phyloP scores from a whole-genome alignment of 805 yeast species.

The Maudiozyma serrabonitensis region DNA sequence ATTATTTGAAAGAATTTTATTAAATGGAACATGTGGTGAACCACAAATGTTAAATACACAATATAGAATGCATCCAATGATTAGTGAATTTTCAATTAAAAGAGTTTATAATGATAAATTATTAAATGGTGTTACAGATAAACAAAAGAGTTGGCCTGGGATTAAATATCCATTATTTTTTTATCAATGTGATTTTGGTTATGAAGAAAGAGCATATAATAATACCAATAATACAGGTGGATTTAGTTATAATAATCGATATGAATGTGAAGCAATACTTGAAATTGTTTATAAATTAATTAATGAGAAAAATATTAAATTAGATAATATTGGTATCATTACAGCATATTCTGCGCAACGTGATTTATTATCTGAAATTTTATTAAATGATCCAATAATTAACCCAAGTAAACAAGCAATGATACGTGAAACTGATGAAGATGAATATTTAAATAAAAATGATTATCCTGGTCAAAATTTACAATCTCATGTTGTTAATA shows the following conservation, averaged over 20 bases:
- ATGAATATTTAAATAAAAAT: constrained; percentile 40
- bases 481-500: constrained; percentile 19
- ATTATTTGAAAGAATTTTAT: constrained; percentile 55
- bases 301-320: constrained; percentile 41
- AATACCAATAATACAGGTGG: constrained; percentile 37
- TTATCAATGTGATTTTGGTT: constrained; percentile 42
- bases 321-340: constrained; percentile 50
- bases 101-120: constrained; percentile 42
- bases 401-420: constrained; percentile 45
- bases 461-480: constrained; percentile 1
- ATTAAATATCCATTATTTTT: constrained; percentile 53
- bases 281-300: constrained; percentile 41
- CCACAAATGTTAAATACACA: constrained; percentile 65
- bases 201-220: constrained; percentile 42
- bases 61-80: constrained; percentile 58
- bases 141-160: constrained; percentile 37
- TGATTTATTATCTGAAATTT: constrained; percentile 43
- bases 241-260: constrained; percentile 46
- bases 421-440: constrained; percentile 48
- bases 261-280: constrained; percentile 43
- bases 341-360: constrained; percentile 75
- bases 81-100: constrained; percentile 48
- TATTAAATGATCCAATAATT: constrained; percentile 42
- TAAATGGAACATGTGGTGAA: constrained; percentile 48
- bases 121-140: constrained; percentile 49